Conservation (phyloP, 2,329 filamentous ascomycete species). For the Aspergillus sp. region DNA sequence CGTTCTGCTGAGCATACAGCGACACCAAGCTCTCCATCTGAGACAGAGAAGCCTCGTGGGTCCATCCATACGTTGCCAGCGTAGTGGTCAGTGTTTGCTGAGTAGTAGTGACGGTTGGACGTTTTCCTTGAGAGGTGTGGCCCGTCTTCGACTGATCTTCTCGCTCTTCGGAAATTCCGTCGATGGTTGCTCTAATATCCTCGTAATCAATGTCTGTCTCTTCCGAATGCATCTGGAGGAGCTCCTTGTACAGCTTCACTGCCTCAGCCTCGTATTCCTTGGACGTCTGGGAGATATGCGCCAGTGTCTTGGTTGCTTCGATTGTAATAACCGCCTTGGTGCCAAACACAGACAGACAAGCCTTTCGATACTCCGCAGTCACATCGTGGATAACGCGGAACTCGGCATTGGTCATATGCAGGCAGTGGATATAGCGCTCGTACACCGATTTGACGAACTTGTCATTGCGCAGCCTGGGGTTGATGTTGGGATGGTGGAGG, state of each 20-base stretch:
- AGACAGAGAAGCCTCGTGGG: slow-evolving; percentile 38
- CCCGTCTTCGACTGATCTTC: slow-evolving; percentile 17
- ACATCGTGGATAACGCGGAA: slow-evolving; percentile 33
- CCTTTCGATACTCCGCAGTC: slow-evolving; percentile 33
- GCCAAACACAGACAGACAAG: slow-evolving; percentile 37
- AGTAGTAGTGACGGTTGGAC: slow-evolving; percentile 28
- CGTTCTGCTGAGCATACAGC: slow-evolving; percentile 33
- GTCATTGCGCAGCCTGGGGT: slow-evolving; percentile 33
- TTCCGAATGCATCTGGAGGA: slow-evolving; percentile 29
- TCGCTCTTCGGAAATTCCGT: slow-evolving; percentile 39
- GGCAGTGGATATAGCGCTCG: slow-evolving; percentile 33
- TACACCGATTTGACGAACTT: slow-evolving; percentile 33
- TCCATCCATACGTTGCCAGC: slow-evolving; percentile 36
- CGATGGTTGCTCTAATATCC: slow-evolving; percentile 35
- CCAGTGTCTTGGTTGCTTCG: slow-evolving; percentile 36
- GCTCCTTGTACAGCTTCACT: slow-evolving; percentile 35
- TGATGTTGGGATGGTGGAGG: slow-evolving; percentile 31
- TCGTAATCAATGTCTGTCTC: slow-evolving; percentile 30
- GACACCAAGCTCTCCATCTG: slow-evolving; percentile 37
- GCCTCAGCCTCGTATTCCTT: slow-evolving; percentile 36
- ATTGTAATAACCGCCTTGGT: slow-evolving; percentile 36
- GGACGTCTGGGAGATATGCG: slow-evolving; percentile 37
- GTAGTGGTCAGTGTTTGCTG: slow-evolving; percentile 28
- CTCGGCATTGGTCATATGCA: slow-evolving; percentile 33
- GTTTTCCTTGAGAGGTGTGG: slow-evolving; percentile 24